Evolutionary conservation across 192 early-diverging fungal species (phyloP), one percentile per base, ranked within the genome.

Genomic region (Mortierella hygrophila): DNA sequence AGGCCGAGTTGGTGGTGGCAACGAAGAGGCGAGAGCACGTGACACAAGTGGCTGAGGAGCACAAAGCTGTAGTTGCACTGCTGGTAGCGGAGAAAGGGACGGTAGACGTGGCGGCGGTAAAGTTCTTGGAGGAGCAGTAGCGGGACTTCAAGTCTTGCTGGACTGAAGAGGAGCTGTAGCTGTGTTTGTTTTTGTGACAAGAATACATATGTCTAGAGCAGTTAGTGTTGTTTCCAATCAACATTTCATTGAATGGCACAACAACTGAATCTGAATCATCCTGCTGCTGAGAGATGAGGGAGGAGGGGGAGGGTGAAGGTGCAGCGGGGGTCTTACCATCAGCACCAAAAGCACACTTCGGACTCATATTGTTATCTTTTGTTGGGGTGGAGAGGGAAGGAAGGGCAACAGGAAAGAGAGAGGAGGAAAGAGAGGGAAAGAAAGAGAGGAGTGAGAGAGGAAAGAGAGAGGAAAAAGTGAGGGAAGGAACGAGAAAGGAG

Each of bases 161-260:
- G 6, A 32, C 60, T 60, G 57, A 23, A 29, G 60, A 26, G 26
- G 60, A 29, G 29, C 26, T 65, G 60, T 29, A 32, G 60, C 29
- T 65, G 49, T 18, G 16, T 4, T 52, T 21, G 49, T 52, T 52
- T 52, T 21, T 52, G 60, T 65, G 23, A 13, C 29, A 65, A 65
- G 60, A 65, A 65, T 65, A 65, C 60, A 65, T 65, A 29, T 32
- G 5, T 65, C 60, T 65, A 32, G 60, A 15, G 23, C 60, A 35
- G 60, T 65, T 65, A 65, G 60, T 65, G 60, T 65, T 65, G 60
- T 65, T 32, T 65, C 60, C 60, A 65, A 32, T 15, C n/a, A 65
- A 65, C 60, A 65, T 29, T 29, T 26, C 60, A 65, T 65, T 32
- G 29, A 32, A 65, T 8, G 26, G 29, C 26, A 13, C 60, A 63